Evolutionary conservation across 176 grass and related monocot species (phyloP), one percentile per base, ranked within the genome.

Genomic region (Aegilops speltoides): DNA sequence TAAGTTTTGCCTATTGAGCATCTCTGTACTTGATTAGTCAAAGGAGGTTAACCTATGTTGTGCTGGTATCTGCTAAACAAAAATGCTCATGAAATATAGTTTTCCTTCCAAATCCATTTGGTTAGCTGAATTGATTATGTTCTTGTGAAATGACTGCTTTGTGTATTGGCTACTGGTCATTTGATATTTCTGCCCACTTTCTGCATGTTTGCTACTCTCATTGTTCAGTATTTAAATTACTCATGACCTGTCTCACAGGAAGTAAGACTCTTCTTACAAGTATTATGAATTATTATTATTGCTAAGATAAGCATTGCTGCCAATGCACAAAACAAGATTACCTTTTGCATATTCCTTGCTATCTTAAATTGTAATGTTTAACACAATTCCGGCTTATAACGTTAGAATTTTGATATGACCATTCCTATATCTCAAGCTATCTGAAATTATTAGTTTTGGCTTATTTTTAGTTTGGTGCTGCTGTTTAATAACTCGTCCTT

Each of bases 1-100:
- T 45, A 78, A 40, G 10, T 66, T 83, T 90, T 79, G 4, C 24
- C n/a, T 73, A 65, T 52, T 26, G 5, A 76, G 24, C 64, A 79
- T 90, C 38, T 60, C 10, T 77, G 79, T 37, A 64, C 25, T 87
- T 37, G 10, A 11, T 71, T 25, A 63, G 28, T 70, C 12, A 65
- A 48, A 33, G 7, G n/a, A 71, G 87, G n/a, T 65, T 61, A 76
- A 10, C 26, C 19, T 76, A 48, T 17, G 24, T 23, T 84, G 46
- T 26, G 22, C 32, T 72, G 13, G 22, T 37, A 24, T 74, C 12
- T 74, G 71, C 12, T 48, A 71, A 83, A 9, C 28, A 36, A 31
- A 36, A 15, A 73, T 11, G 11, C 2, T 79, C 4, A 61, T 46
- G 62, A 43, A 31, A 63, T 41, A 7, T 48, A 29, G 46, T 81